phyloP scores from a whole-genome alignment of 495 filamentous ascomycete species.

The Acidiella bohemica region DNA sequence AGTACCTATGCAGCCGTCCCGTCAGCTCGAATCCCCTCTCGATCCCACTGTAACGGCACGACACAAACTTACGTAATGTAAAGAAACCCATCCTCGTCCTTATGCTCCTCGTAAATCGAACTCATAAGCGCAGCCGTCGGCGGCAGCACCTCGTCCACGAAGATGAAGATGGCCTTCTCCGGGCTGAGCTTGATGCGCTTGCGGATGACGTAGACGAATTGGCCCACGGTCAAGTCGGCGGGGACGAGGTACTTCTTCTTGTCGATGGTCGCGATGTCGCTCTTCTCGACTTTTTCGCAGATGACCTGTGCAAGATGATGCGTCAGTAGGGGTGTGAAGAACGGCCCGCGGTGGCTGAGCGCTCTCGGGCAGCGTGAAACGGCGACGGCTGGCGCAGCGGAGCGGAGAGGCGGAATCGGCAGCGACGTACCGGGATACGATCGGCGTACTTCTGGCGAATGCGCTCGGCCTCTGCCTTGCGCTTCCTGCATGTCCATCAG shows the following conservation, averaged over 20 bases:
- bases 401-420: no score
- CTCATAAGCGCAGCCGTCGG: conserved; percentile 97
- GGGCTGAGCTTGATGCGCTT: conserved; percentile 99
- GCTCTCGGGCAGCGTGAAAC: conserved; percentile 12
- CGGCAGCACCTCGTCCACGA: conserved; percentile 95
- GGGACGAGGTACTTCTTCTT: conserved; percentile 99
- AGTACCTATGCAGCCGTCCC: conserved; percentile 68
- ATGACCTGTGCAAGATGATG: conserved; percentile 56
- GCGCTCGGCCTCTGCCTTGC: conserved; percentile 96
- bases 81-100: conserved; percentile 50
- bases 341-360: background rate
- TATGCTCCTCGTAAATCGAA: conserved; percentile 99
- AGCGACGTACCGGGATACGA: conserved; percentile 79
- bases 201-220: conserved; percentile 99
- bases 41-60: conserved; percentile 8
- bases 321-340: background rate
- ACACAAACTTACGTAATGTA: conserved; percentile 49
- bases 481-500: conserved; percentile 76
- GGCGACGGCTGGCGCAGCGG: no score
- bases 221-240: conserved; percentile 92
- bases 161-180: conserved; percentile 99
- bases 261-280: conserved; percentile 98
- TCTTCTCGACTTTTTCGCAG: conserved; percentile 99
- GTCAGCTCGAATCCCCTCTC: no score
- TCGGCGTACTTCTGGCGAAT: conserved; percentile 98